Base-by-base conservation (phyloP, 148 eudicot species). In the Dianthus caryophyllus region DNA sequence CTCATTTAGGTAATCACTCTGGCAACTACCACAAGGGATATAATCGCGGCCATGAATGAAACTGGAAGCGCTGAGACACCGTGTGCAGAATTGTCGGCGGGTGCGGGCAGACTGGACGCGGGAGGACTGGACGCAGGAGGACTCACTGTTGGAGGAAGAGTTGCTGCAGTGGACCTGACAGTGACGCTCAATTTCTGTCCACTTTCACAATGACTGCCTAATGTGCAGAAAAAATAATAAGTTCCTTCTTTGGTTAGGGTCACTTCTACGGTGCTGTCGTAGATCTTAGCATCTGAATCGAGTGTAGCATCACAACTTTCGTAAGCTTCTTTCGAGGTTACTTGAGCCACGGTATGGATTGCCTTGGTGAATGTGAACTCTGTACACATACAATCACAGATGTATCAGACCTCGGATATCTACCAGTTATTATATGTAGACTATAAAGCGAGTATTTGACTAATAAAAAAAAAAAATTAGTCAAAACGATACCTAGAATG, bases 181-280 rank as follows among this genome's bases (percentile, higher is more conserved):
- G 61, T 73, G 79, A 83, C 30, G 5, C 80, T 75, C 29, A 88
- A 22, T 49, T 83, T 85, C 60, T 79, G 86, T 17, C 86, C 90
- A 0, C 0, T 4, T 9, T 0, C 0, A 21, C 90, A 85, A 55
- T 88, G 90, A 4, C 5, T 21, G 15, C 48, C 48, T 22, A 81
- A 0, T 2, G 84, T 76, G 76, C 88, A 83, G 6, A 85, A 66
- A 67, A 69, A 83, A 72, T 67, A 84, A 59, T 61, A 50, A 27
- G 31, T 27, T 1, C 86, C 88, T 26, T 69, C 17, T 22, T 77
- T 3, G 41, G 33, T 18, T 15, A 88, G 70, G n/a, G 73, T 68
- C 29, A 79, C 9, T 43, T 18, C 77, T 10, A 80, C 52, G 2
- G 88, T 85, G 15, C 79, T 80, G 1, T 21, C 6, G 20, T n/a